phyloP scores from a whole-genome alignment of 495 filamentous ascomycete genomes.

The Penicillium waksmanii region DNA sequence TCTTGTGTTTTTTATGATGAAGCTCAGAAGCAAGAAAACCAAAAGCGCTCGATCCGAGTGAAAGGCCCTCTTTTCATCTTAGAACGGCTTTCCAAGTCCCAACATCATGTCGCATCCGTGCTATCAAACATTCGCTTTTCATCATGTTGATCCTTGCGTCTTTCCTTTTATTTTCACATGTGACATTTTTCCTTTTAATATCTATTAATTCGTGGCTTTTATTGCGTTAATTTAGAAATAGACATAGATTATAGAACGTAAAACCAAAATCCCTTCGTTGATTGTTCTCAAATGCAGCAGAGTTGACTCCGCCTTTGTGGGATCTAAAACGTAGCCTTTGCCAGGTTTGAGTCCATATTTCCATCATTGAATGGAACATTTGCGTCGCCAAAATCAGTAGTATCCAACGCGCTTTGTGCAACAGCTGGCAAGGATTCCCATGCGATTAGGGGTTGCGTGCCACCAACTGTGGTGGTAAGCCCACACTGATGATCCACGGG shows the following conservation, averaged over 20 bases:
- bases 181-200: too few relatives aligned
- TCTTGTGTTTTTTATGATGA: conserved; percentile 49
- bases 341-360: conserved; percentile 21
- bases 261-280: too few relatives aligned
- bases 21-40: conserved; percentile 48
- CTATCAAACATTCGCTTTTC: too few relatives aligned
- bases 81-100: too few relatives aligned
- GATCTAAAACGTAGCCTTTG: conserved; percentile 23
- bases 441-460: conserved; percentile 55
- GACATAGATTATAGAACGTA: too few relatives aligned
- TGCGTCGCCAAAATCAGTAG: conserved; percentile 28
- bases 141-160: background rate
- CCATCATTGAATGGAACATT: conserved; percentile 29
- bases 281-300: too few relatives aligned
- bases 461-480: conserved; percentile 48
- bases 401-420: conserved; percentile 25
- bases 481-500: conserved; percentile 53
- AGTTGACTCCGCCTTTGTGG: too few relatives aligned
- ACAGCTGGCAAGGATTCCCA: conserved; percentile 53
- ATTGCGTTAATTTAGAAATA: too few relatives aligned
- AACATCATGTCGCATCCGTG: too few relatives aligned
- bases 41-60: conserved; percentile 39
- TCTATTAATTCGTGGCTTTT: too few relatives aligned
- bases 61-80: background rate
- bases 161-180: background rate